Conservation (phyloP, 1,139 yeast species). For the Diutina pseudorugosa region DNA sequence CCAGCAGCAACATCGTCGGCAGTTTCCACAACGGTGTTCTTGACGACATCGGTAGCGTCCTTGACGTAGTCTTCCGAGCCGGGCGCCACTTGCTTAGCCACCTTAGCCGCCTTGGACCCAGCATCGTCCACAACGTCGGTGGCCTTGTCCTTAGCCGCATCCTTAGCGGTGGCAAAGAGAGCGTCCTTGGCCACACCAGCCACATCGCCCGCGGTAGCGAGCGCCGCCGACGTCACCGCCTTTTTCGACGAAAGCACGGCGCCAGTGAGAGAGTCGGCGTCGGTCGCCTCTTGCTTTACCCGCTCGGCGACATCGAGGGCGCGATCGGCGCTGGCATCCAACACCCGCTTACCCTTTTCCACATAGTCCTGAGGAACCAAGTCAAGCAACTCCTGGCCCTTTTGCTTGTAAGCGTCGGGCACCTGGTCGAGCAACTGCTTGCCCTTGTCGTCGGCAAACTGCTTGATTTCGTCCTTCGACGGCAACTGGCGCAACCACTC, state of each 20-base stretch:
- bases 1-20: not conserved
- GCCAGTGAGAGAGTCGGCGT: not conserved
- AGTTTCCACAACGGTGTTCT: not conserved
- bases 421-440: not conserved
- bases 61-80: not conserved
- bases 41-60: not conserved
- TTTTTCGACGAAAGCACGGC: not conserved
- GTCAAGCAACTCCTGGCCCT: not conserved
- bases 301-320: not conserved
- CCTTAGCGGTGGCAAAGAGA: not conserved
- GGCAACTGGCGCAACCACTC: not conserved
- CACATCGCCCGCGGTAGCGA: not conserved
- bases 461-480: not conserved
- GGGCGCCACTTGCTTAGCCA: not conserved
- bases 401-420: not conserved
- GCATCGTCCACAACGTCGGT: not conserved
- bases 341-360: not conserved
- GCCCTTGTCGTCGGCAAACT: not conserved
- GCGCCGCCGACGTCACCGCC: not conserved
- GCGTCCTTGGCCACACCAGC: not conserved
- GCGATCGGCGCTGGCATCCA: not conserved
- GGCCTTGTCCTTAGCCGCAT: not conserved
- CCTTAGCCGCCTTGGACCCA: not conserved
- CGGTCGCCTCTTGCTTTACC: not conserved
- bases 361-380: not conserved